A percentile compares a stretch with the other conserved stretches of the same genome.
phyloP scores from a whole-genome alignment of 345 rosid genomes.

The Anacardium occidentale region DNA sequence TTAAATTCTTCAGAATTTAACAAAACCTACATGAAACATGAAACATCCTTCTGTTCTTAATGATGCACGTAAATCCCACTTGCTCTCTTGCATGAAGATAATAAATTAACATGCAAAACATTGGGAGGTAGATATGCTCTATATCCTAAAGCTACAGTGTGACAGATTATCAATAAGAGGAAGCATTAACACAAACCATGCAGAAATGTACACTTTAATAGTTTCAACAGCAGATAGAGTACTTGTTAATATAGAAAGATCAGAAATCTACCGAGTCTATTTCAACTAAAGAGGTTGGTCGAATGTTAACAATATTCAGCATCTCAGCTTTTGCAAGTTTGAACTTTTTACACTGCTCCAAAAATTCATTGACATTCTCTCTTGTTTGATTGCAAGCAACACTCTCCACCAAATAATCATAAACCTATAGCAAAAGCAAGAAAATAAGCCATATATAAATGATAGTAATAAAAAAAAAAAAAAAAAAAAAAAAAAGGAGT shows the following conservation, averaged over 20 bases:
- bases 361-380: conserved; percentile 48
- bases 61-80: neutral
- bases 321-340: conserved; percentile 77
- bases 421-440: conserved; percentile 48
- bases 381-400: conserved; percentile 58
- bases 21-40: neutral
- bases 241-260: neutral
- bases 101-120: neutral
- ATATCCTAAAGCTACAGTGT: neutral
- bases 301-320: conserved; percentile 63
- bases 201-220: neutral
- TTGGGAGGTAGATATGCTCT: neutral
- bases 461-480: neutral
- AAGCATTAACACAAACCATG: neutral
- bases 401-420: conserved; percentile 61
- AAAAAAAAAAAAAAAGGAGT: too few species aligned
- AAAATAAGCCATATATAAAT: neutral
- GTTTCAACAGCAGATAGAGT: neutral
- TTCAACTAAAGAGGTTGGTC: conserved; percentile 56
- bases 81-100: neutral
- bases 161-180: neutral
- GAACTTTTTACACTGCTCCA: conserved; percentile 52
- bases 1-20: neutral
- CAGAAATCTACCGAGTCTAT: conserved; percentile 45
- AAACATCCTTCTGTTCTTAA: neutral